Percentiles rank a stretch among this genome's conserved stretches.
phyloP scores from a whole-genome alignment of 306 rosid species.

The Gillenia trifoliata region DNA sequence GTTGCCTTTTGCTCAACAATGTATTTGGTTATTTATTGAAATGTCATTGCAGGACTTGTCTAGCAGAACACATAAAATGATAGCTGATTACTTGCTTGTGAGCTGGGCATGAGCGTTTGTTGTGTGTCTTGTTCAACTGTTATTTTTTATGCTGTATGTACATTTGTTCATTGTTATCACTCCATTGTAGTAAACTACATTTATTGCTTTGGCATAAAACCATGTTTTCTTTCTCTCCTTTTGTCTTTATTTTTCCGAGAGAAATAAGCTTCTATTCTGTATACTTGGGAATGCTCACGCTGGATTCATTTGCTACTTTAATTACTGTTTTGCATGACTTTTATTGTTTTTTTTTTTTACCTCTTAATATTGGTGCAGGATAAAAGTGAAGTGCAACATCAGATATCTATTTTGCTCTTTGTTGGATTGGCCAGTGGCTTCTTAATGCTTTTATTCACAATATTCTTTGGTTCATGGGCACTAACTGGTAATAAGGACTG shows the following conservation, averaged over 20 bases:
- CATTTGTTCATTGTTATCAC: neutral
- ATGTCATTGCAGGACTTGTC: neutral
- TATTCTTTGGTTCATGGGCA: slow-evolving; percentile 59
- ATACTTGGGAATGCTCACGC: neutral
- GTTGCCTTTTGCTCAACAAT: neutral
- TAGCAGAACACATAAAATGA: neutral
- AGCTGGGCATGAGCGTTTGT: neutral
- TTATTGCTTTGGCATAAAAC: neutral
- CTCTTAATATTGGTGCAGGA: slow-evolving; percentile 43
- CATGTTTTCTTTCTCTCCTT: neutral
- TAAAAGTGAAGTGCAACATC: slow-evolving; percentile 76
- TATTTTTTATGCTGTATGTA: neutral
- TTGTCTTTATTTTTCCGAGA: neutral
- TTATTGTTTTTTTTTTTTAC: slow-evolving; percentile 7
- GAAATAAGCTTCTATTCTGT: neutral
- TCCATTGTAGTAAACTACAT: neutral
- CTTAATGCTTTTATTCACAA: slow-evolving; percentile 66
- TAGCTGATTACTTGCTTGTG: neutral
- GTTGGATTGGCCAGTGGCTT: slow-evolving; percentile 75
- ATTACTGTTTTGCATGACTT: neutral
- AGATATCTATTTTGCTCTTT: slow-evolving; percentile 71
- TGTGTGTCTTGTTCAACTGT: neutral
- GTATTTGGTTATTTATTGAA: neutral
- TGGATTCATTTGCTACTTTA: neutral
- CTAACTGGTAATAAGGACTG: slow-evolving; percentile 57